Conservation (phyloP, 148 eudicot species). For the Arbutus unedo region DNA sequence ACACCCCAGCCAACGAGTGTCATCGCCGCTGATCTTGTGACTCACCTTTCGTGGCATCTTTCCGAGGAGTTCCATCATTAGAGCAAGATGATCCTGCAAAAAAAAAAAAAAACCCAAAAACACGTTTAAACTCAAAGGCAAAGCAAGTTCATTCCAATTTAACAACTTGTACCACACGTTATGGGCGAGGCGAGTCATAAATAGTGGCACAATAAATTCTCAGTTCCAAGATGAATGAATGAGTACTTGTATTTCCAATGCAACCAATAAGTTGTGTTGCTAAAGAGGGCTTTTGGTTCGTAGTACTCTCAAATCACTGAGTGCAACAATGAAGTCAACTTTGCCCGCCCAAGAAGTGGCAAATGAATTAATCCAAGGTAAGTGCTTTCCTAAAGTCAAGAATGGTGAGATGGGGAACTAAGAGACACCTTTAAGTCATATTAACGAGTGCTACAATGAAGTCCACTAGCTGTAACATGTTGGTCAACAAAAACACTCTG, state of each 20-base stretch:
- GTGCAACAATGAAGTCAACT: neutral
- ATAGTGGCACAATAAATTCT: neutral
- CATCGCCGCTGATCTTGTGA: neutral
- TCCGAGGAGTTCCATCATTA: conserved; percentile 94
- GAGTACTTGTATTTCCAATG: neutral
- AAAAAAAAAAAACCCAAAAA: neutral
- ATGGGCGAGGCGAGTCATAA: neutral
- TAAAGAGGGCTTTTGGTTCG: neutral
- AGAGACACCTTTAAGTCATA: too few relatives aligned
- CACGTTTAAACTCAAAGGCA: neutral
- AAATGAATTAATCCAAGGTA: too few relatives aligned
- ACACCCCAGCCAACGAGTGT: neutral
- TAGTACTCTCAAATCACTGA: neutral
- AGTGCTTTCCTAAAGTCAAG: too few relatives aligned
- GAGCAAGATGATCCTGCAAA: conserved; percentile 92
- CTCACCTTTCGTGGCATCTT: conserved; percentile 95
- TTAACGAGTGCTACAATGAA: neutral
- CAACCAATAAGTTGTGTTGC: neutral
- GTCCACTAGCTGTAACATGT: neutral
- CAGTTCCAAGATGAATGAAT: neutral
- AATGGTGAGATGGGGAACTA: too few relatives aligned
- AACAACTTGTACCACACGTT: neutral
- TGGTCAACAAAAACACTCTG: neutral
- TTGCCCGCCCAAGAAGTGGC: neutral
- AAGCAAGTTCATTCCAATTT: neutral